Evolutionary conservation across 352 stramenopile species (phyloP).

Genomic region (Thalassiosira hispida): DNA sequence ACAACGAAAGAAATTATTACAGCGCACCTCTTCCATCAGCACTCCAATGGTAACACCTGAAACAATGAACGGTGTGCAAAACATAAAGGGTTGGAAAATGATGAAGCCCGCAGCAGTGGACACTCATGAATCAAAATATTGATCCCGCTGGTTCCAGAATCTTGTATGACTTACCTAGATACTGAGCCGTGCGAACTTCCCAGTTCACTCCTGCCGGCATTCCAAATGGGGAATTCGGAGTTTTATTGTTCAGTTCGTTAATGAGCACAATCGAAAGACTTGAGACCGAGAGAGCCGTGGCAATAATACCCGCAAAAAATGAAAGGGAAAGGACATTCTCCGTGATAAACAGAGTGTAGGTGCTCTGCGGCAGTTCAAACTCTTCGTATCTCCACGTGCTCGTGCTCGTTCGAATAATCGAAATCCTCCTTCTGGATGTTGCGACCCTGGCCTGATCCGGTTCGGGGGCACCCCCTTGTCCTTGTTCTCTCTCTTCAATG

Average conservation of each 20-base stretch:
- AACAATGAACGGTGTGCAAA: no score
- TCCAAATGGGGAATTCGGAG: constrained; percentile 24
- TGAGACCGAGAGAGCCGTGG: constrained; percentile 5
- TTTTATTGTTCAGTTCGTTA: constrained; percentile 42
- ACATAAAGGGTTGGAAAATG: not conserved
- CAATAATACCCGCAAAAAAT: constrained; percentile 30
- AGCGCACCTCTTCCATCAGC: no score
- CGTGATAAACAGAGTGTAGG: constrained; percentile 41
- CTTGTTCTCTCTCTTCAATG: no score
- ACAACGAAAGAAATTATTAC: no score
- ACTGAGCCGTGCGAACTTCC: constrained; percentile 33
- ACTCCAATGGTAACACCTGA: no score
- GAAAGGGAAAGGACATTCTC: constrained; percentile 27
- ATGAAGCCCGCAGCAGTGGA: not conserved
- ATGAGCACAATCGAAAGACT: constrained; percentile 38
- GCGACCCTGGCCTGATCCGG: no score
- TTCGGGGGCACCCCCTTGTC: no score
- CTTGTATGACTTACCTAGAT: constrained; percentile 23
- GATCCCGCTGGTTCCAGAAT: not conserved
- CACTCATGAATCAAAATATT: not conserved
- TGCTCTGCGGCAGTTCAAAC: constrained; percentile 51
- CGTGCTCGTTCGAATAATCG: not conserved
- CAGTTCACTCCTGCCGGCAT: constrained; percentile 29
- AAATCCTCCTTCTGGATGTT: no score
- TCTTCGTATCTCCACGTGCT: constrained; percentile 6